Evolutionary conservation across 768 basidiomycete genomes (phyloP).

Genomic region (Agrocybe chaxingu): DNA sequence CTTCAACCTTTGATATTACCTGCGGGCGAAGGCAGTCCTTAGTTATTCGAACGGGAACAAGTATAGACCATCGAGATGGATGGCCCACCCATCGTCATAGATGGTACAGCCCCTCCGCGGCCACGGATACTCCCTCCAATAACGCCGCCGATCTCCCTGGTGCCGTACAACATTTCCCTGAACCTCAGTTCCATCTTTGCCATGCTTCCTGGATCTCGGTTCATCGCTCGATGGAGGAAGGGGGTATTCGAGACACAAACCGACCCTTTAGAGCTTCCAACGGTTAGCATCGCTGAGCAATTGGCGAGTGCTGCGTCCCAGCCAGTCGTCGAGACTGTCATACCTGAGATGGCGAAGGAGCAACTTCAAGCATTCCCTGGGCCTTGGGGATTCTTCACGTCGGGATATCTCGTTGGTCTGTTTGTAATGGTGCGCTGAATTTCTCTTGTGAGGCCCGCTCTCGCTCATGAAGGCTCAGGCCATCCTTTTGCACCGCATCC

Average conservation of each 20-base stretch:
- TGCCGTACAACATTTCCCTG: conserved; percentile 36
- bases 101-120: background rate
- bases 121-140: background rate
- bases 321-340: background rate
- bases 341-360: background rate
- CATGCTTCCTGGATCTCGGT: conserved; percentile 23
- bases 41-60: too few species aligned
- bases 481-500: conserved; percentile 70
- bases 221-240: conserved; percentile 16
- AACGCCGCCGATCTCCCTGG: conserved; percentile 8
- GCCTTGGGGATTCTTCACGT: conserved; percentile 71
- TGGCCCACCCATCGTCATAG: conserved; percentile 8
- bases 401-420: conserved; percentile 67
- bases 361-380: conserved; percentile 39
- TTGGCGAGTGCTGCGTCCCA: conserved; percentile 3
- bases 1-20: too few species aligned
- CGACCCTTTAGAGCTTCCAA: conserved; percentile 4
- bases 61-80: conserved; percentile 1
- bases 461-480: conserved; percentile 36
- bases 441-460: too few species aligned
- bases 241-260: conserved; percentile 10
- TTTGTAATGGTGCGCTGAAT: conserved; percentile 52
- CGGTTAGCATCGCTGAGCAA: conserved; percentile 11
- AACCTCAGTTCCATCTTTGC: conserved; percentile 44
- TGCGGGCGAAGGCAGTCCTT: too few species aligned